Base-by-base conservation (phyloP, 2,329 filamentous ascomycete species). In the Talaromyces sp. region DNA sequence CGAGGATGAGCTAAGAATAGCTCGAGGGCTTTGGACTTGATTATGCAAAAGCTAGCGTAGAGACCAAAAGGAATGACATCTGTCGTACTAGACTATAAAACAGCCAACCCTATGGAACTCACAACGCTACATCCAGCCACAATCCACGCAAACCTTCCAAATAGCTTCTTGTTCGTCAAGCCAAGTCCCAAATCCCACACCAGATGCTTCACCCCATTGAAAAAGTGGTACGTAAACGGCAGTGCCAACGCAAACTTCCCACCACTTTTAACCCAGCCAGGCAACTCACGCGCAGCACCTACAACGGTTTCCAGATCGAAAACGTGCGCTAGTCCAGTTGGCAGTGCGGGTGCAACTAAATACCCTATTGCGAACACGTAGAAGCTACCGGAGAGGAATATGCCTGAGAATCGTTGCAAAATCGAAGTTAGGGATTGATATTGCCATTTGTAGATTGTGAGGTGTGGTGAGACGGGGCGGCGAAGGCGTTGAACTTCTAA, bases 351-450 rank as follows among this genome's bases (percentile, higher is more conserved):
- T 0, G 91, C 87, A 66, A 85, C 84, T 66, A 96, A 88, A 83
- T 97, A 97, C 61, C 88, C 86, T 68, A 87, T 78, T 66, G 89
- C 87, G 81, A 91, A 96, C 74, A 86, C 77, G 83, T 97, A 97
- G 66, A 96, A 83, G 56, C 82, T 78, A 67, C 88, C 90, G 64
- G 87, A 88, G 68, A 96, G 83, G 64, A 83, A 77, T 72, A 83
- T 79, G 71, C 91, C 93, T n/a, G 91, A 93, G 80, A 96, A 86
- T 71, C 93, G 92, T 81, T 92, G 90, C 79, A 91, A 83, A 62
- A 83, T 86, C 69, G 87, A 88, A 68, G 84, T 83, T 76, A 91
- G 88, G 88, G 88, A 96, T 70, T 91, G 95, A 79, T 96, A 90
- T 77, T 91, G 87, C 65, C 89, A 85, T 77, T 86, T 84, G 86